phyloP scores from a whole-genome alignment of 495 filamentous ascomycete genomes.

The Aspergillus biplanus region DNA sequence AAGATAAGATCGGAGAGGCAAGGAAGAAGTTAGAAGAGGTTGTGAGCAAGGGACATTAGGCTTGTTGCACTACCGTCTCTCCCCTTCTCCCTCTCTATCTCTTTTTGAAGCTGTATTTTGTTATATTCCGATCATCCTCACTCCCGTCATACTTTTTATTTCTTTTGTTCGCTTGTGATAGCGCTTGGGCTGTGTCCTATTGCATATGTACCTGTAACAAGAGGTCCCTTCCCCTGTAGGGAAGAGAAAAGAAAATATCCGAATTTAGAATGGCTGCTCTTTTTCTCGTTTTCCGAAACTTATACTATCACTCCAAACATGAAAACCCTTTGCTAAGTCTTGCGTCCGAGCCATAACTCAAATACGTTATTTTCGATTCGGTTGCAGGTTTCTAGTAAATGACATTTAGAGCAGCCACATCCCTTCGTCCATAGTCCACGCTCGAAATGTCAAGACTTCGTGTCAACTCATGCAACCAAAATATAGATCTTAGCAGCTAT shows the following conservation, averaged over 20 bases:
- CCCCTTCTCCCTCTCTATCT: conserved; percentile 1
- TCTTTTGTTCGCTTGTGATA: conserved; percentile 19
- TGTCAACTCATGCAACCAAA: too few relatives aligned
- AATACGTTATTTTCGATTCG: too few relatives aligned
- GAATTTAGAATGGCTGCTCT: conserved; percentile 14
- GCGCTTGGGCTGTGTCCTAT: conserved; percentile 22
- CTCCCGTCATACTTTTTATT: conserved; percentile 16
- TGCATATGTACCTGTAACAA: conserved; percentile 31
- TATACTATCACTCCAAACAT: too few relatives aligned
- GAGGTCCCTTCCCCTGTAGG: conserved; percentile 12
- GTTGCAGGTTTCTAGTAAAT: too few relatives aligned
- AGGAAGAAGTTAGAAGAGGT: conserved; percentile 80
- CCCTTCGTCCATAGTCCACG: too few relatives aligned
- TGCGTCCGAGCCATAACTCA: too few relatives aligned
- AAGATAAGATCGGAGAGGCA: conserved; percentile 73
- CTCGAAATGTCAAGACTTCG: too few relatives aligned
- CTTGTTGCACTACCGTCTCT: neutral
- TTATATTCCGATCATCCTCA: conserved; percentile 6
- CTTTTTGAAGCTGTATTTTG: conserved; percentile 9
- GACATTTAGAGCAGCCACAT: too few relatives aligned
- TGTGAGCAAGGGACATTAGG: conserved; percentile 81
- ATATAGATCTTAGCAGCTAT: too few relatives aligned
- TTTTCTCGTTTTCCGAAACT: conserved; percentile 6
- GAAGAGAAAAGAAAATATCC: neutral
- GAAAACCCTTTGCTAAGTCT: too few relatives aligned